A percentile compares a stretch with the other conserved stretches of the same genome.
Conservation (phyloP, 2,329 filamentous ascomycete genomes). For the Trichoderma hamatum region DNA sequence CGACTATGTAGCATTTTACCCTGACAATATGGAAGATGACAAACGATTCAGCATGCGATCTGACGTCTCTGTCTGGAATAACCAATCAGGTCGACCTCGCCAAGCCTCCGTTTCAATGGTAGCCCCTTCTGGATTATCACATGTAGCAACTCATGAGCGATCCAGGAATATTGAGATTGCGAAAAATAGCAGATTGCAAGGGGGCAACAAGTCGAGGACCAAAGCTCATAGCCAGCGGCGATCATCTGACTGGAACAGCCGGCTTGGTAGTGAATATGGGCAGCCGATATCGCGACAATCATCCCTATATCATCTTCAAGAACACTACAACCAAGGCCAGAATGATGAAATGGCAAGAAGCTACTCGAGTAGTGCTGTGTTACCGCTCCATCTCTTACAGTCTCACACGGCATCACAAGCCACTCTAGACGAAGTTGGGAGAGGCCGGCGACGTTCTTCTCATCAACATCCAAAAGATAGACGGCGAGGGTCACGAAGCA, state of each 20-base stretch:
- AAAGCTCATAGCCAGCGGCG: slow-evolving; percentile 7
- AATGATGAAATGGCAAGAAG: slow-evolving; percentile 6
- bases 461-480: slow-evolving; percentile 14
- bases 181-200: not conserved
- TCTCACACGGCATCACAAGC: slow-evolving; percentile 1
- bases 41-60: slow-evolving; percentile 31
- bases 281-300: slow-evolving; percentile 18
- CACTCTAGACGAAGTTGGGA: slow-evolving; percentile 11
- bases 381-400: not conserved
- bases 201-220: not conserved
- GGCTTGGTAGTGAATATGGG: slow-evolving; percentile 3
- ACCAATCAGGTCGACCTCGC: slow-evolving; percentile 28
- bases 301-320: slow-evolving; percentile 18
- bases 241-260: slow-evolving; percentile 18
- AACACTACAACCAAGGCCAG: slow-evolving; percentile 1
- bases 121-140: slow-evolving; percentile 14
- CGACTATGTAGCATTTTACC: slow-evolving; percentile 2
- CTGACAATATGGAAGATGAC: slow-evolving; percentile 9
- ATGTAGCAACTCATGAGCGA: not conserved
- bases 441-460: slow-evolving; percentile 24
- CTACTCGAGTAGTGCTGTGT: slow-evolving; percentile 16
- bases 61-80: slow-evolving; percentile 33
- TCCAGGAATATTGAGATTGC: not conserved
- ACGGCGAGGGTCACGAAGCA: slow-evolving; percentile 22
- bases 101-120: slow-evolving; percentile 24